phyloP scores from a whole-genome alignment of 73 alveolate genomes.

The Paramecium tetraurelia region DNA sequence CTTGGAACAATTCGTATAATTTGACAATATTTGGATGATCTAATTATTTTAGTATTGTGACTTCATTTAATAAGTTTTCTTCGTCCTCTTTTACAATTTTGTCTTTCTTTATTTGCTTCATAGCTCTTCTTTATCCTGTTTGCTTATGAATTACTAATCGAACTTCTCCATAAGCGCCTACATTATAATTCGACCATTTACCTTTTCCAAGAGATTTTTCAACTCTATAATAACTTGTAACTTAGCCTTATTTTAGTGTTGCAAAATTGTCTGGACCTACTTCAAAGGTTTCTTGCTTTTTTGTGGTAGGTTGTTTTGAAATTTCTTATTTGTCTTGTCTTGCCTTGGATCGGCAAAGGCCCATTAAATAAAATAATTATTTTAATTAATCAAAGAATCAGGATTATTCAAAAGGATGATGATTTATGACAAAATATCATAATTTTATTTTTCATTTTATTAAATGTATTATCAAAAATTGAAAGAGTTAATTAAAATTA shows the following conservation, averaged over 20 bases:
- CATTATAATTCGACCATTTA: constrained; percentile 41
- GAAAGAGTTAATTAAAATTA: neutral
- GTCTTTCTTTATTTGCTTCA: constrained; percentile 56
- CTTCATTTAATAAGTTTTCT: constrained; percentile 57
- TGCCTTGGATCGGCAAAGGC: neutral
- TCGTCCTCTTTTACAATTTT: constrained; percentile 61
- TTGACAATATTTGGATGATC: constrained; percentile 61
- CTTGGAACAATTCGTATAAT: constrained; percentile 46
- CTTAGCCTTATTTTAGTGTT: neutral
- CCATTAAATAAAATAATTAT: neutral
- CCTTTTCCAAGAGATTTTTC: constrained; percentile 34
- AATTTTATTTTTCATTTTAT: neutral
- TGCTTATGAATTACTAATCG: constrained; percentile 48
- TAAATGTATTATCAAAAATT: neutral
- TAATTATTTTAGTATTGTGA: constrained; percentile 38
- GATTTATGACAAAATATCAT: neutral
- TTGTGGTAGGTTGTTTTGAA: neutral
- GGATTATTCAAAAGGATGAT: neutral
- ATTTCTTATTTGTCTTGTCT: neutral
- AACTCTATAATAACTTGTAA: neutral
- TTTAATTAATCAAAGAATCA: neutral
- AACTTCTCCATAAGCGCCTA: constrained; percentile 62
- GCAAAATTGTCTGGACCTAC: constrained; percentile 30
- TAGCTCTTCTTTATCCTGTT: constrained; percentile 54
- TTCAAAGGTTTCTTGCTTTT: neutral